Base-by-base conservation (phyloP, 345 rosid genomes). In the Microthlaspi erraticum region DNA sequence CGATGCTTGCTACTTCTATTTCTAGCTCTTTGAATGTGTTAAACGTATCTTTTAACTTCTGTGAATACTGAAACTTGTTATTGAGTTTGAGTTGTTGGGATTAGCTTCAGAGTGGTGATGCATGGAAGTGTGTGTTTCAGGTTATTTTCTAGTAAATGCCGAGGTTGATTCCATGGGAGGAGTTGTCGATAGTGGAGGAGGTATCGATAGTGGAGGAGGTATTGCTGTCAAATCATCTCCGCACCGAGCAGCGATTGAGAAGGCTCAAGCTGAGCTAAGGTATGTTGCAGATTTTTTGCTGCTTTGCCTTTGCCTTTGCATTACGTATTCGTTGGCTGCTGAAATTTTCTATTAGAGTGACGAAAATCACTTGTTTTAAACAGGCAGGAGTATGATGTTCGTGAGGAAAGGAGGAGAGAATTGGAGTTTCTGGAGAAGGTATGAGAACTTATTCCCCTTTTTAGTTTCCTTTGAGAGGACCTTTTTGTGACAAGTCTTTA, bases 121-220 rank as follows among this genome's bases (percentile, higher is more conserved):
- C 84, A 85, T 87, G 88, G 79, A 83, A 80, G 82, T 83, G 81
- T 81, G n/a, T n/a, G n/a, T 63, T 79, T 32, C 85, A 74, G 87
- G 82, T 68, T 75, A 81, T 78, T 39, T 46, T 71, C 70, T 81
- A 81, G 79, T 85, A 75, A 87, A 94, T 91, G 98, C 96, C 81
- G 98, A 91, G 82, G 88, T 86, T 81, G 97, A 89, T 84, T 87
- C 95, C 86, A 94, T 94, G 99, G 99, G 92, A 79, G 99, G 96
- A 83, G 86, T 88, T 85, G 91, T 88, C 79, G 98, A 94, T 60
- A 88, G 88, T 37, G 92, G 94, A 86, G 87, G 80, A 78, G 96
- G 88, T 76, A 91, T 86, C 79, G 98, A 94, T 60, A 88, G 88
- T 38, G 92, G 94, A 87, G 87, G 79, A 78, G 96, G 88, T 76